Base-by-base conservation (phyloP, 2,329 filamentous ascomycete genomes). In the Cyphellophora europaea region DNA sequence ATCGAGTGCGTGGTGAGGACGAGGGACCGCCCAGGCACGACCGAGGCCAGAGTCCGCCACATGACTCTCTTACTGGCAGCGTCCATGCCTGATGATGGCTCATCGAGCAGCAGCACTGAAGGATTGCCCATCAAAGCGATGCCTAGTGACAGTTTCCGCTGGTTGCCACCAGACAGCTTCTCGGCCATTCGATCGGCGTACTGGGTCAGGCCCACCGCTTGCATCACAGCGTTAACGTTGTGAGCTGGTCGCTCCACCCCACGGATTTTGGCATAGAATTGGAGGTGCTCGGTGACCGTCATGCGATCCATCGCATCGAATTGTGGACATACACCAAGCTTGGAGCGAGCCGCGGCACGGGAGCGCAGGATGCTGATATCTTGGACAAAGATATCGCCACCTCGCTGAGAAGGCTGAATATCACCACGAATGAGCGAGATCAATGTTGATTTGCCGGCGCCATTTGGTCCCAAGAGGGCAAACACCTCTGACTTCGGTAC, bases 71-170 rank as follows among this genome's bases (percentile, higher is more conserved):
- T 95, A 0, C 85, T 81, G 0, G 85, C 86, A 0, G 88, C 87
- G 49, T 96, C 89, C 64, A 95, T 82, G 1, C 88, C 87, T 0
- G 80, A 87, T 1, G 76, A 83, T 0, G 89, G 89, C 54, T 95
- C 89, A 51, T 96, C 89, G 2, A 95, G 77, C 0, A 95, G 68
- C 1, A 96, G 65, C 0, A 94, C 87, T 0, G 79, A 76, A 0
- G 88, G 88, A 49, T 95, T 93, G 3, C 88, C 89, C 72, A 94
- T 93, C 2, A 96, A 65, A 0, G 89, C 88, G 36, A 95, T 93
- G 3, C 82, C 88, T 0, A 95, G 71, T 12, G 77, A 85, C 1
- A 96, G 66, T 58, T 95, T 96, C n/a, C 88, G 72, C 63, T 93
- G 93, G 62, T 94, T 95, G 18, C 89, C 89, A 6, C 89, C 88